These are phyloP conservation scores for Parachlorella kessleri DNA, from an alignment of 139 green algal species.

Conservation along the genomic window DNA sequence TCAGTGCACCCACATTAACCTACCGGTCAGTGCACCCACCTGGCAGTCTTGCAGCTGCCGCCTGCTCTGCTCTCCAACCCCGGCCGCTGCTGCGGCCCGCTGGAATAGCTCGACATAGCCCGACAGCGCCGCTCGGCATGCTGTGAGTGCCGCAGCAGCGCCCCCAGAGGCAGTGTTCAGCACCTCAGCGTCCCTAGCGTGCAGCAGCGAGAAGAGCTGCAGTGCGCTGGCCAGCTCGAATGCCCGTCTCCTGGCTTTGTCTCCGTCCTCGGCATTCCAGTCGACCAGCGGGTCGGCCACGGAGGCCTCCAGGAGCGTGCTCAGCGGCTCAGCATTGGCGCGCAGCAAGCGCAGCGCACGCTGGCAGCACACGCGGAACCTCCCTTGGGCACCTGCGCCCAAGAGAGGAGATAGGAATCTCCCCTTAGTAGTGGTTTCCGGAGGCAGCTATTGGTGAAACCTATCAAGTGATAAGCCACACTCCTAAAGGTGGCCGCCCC, in stretches of 20 bases:
- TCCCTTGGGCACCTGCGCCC: conserved; percentile 62
- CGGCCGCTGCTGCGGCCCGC: conserved; percentile 7
- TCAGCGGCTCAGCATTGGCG: conserved; percentile 12
- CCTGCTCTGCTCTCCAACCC: neutral
- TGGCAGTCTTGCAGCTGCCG: conserved; percentile 15
- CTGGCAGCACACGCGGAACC: conserved; percentile 50
- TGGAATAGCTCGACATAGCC: conserved; percentile 3
- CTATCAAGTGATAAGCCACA: too few species aligned
- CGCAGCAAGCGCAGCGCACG: conserved; percentile 42
- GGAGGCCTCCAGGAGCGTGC: conserved; percentile 62
- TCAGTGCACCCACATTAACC: too few species aligned
- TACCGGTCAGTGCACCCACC: too few species aligned
- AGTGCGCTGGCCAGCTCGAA: conserved; percentile 62
- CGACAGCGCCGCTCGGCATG: neutral
- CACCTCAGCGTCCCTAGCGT: neutral
- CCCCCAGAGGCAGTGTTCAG: conserved; percentile 15
- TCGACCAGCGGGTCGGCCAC: conserved; percentile 72
- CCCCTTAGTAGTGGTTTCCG: too few species aligned
- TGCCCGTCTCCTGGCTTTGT: conserved; percentile 36
- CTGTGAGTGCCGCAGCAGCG: conserved; percentile 15
- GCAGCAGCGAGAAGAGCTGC: conserved; percentile 51
- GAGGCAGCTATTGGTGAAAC: too few species aligned
- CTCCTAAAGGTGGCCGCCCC: too few species aligned
- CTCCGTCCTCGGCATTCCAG: conserved; percentile 52
- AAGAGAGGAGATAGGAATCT: too few species aligned